Base-by-base conservation (phyloP, 345 rosid genomes). In the Xanthoceras sorbifolium region DNA sequence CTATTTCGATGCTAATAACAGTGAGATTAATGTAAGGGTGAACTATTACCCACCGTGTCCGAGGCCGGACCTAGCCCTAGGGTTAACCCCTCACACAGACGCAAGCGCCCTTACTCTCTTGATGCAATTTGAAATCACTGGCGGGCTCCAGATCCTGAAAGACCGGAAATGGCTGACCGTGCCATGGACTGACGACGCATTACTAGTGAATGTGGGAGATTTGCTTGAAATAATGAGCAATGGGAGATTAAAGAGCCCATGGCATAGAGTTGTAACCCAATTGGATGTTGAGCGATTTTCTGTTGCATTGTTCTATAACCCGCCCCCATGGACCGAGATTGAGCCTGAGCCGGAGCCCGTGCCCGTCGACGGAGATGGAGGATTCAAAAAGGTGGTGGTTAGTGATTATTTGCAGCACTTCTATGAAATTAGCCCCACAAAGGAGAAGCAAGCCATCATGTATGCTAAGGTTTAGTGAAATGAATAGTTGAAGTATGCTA, bases 31-130 rank as follows among this genome's bases (percentile, higher is more conserved):
- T 18, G 63, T 81, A 9, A 67, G 73, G 38, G 63, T 85, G 25
- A 78, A 83, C 17, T 83, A 78, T 34, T 85, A 85, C 46, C 84
- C 86, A 6, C 83, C 86, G 0, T 83, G 86, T 15, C 88, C 88
- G 0, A 71, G 83, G 4, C 84, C 84, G 0, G 86, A 85, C 23
- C 73, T 80, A n/a, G 32, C 86, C 0, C 67, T 80, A 7, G 88
- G 88, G 0, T 77, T 85, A 5, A 78, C 62, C 29, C 83, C 88
- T n/a, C 86, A 83, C 64, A 68, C 88, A 1, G 86, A 85, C 42
- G 75, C 77, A 20, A 73, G 81, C n/a, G 20, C 70, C 29, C 22
- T 83, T 25, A 85, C 86, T 73, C 57, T 86, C 50, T 68, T 83
- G 32, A 78, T 75, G 14, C 80, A 71, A 77, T 63, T 50, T 4